Base-by-base conservation (phyloP, 768 basidiomycete genomes). In the Mycena vulgaris region DNA sequence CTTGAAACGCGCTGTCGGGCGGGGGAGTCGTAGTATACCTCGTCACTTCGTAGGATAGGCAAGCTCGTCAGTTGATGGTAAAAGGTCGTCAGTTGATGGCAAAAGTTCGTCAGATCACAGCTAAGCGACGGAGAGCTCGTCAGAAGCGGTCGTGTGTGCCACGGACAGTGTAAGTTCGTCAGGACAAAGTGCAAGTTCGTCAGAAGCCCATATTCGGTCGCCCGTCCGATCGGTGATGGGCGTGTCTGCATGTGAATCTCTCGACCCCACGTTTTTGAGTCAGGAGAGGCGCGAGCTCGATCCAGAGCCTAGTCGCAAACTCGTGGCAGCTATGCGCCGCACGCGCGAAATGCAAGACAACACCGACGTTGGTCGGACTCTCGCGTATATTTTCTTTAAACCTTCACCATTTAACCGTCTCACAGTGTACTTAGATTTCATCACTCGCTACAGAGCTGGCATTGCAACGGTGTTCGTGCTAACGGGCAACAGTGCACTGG, bases 331-430 rank as follows among this genome's bases (percentile, higher is more conserved):
- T 5, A 65, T 23, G 13, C 53, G 56, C 23, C 40, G 63, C 19
- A 65, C 63, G 13, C 63, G 63, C 8, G 63, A 65, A 27, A 65
- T 65, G 63, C 63, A 65, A 33, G 63, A 65, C 39, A 28, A 65
- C 52, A 65, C 63, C 16, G 53, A 65, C 23, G 53, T 65, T 56
- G 63, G 63, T 13, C 63, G 63, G 17, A 65, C 63, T 64, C 52
- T 56, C 23, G 52, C 53, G 63, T 64, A 42, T 40, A 5, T 17
- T 56, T 64, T 56, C 14, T 55, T 31, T 56, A 5, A 19, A 21
- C 14, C 2, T 47, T 55, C 23, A 16, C 10, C 21, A 45, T 37
- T 64, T 21, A 53, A 19, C 51, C 49, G 23, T 4, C 63, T 64
- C 11, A 64, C 52, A 19, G 2, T 64, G 25, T 17, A 27, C 5